Conservation (phyloP, 2,329 filamentous ascomycete species). For the Mycosphaerelloides madeirae region DNA sequence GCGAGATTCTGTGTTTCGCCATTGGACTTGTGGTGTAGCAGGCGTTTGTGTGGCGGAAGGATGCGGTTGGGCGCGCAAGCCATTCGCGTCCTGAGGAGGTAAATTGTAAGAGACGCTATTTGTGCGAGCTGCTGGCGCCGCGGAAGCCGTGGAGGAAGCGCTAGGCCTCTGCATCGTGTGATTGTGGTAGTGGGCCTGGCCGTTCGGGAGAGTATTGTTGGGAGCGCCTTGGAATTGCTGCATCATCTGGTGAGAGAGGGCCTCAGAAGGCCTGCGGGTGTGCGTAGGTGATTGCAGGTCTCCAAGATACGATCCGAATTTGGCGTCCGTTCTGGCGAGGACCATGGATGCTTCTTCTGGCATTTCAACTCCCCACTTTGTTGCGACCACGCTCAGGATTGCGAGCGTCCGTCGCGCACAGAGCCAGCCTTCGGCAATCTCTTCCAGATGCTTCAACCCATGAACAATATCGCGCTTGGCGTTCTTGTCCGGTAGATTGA, state of each 20-base stretch:
- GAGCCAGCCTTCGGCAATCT: conserved; percentile 92
- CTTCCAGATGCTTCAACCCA: conserved; percentile 84
- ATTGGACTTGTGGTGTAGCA: conserved; percentile 10
- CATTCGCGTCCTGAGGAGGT: conserved; percentile 21
- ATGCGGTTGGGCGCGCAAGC: conserved; percentile 23
- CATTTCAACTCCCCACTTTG: conserved; percentile 85
- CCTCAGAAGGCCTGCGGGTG: conserved; percentile 9
- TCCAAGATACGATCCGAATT: conserved; percentile 66
- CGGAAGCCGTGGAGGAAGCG: not conserved
- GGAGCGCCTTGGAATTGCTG: not conserved
- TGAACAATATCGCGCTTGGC: conserved; percentile 85
- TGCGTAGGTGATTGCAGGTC: conserved; percentile 52
- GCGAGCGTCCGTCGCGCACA: conserved; percentile 79
- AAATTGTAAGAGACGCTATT: conserved; percentile 15
- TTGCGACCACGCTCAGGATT: conserved; percentile 76
- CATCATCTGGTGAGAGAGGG: conserved; percentile 1
- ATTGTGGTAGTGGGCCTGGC: no score
- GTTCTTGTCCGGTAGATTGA: conserved; percentile 89
- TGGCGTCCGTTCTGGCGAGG: conserved; percentile 71
- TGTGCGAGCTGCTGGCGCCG: conserved; percentile 9
- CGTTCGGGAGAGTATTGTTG: not conserved
- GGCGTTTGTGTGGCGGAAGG: conserved; percentile 20
- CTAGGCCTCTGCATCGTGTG: no score
- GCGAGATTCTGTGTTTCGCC: conserved; percentile 5
- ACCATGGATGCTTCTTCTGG: conserved; percentile 76